Evolutionary conservation across 257 asterid genomes (phyloP).

Genomic region (Parsonsia alboflavescens): DNA sequence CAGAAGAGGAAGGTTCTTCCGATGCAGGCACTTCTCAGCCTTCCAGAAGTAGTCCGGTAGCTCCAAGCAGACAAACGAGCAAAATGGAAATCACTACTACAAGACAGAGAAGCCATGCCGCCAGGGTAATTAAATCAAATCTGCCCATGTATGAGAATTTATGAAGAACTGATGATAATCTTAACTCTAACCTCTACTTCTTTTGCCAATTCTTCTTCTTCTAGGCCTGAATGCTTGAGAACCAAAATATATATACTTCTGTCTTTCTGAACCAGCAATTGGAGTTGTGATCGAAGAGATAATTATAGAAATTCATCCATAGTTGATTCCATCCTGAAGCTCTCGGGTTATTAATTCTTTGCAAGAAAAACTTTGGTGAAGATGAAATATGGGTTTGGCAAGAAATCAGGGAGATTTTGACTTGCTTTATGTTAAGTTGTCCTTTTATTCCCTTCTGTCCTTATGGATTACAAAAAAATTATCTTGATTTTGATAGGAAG

Average conservation of each 20-base stretch:
- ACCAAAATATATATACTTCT: neutral
- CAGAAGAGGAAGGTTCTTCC: conserved; percentile 36
- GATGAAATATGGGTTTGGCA: neutral
- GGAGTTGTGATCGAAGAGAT: neutral
- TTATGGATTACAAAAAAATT: neutral
- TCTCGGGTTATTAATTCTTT: neutral
- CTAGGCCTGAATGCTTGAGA: conserved; percentile 9
- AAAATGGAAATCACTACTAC: conserved; percentile 15
- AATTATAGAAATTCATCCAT: neutral
- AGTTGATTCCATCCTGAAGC: neutral
- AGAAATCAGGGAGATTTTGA: neutral
- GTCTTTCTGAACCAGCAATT: neutral
- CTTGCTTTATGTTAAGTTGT: neutral
- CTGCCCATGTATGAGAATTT: neutral
- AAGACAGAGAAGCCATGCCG: conserved; percentile 15
- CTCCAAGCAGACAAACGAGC: conserved; percentile 13
- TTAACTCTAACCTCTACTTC: neutral
- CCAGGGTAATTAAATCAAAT: conserved; percentile 4
- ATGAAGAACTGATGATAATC: neutral
- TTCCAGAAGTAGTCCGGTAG: conserved; percentile 14
- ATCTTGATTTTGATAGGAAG: neutral
- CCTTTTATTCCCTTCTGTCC: neutral
- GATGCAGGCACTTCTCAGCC: conserved; percentile 19
- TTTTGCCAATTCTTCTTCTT: neutral
- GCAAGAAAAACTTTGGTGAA: neutral